phyloP scores from a whole-genome alignment of 345 rosid genomes.

The Eucalyptus dawsonii region DNA sequence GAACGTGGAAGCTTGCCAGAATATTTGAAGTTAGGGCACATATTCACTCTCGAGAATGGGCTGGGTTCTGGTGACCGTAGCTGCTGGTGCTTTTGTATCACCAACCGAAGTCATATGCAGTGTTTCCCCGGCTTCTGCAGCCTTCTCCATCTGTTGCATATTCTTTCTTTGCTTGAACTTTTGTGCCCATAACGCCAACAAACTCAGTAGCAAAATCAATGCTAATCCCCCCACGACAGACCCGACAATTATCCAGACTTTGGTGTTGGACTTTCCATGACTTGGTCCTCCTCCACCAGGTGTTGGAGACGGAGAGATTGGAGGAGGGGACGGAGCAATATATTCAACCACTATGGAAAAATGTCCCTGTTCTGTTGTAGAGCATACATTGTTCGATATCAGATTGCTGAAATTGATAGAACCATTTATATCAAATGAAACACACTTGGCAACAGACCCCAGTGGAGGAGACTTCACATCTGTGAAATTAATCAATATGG shows the following conservation, averaged over 20 bases:
- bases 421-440: constrained; percentile 58
- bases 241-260: constrained; percentile 61
- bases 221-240: constrained; percentile 69
- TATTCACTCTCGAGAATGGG: constrained; percentile 86
- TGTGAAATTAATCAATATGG: constrained; percentile 52
- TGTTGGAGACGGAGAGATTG: constrained; percentile 4
- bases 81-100: constrained; percentile 77
- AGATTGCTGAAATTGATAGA: constrained; percentile 38
- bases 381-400: constrained; percentile 40
- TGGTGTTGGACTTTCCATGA: constrained; percentile 2
- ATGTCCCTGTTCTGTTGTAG: constrained; percentile 58
- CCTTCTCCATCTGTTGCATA: constrained; percentile 84
- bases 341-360: constrained; percentile 75
- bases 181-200: constrained; percentile 37
- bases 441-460: constrained; percentile 59
- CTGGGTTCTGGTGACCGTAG: constrained; percentile 73
- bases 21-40: constrained; percentile 25
- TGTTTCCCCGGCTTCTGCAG: constrained; percentile 86
- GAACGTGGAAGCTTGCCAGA: not conserved
- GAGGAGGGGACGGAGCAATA: constrained; percentile 30
- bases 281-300: not conserved
- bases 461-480: constrained; percentile 28
- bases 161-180: constrained; percentile 49
- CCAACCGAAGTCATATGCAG: constrained; percentile 72
- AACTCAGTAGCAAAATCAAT: constrained; percentile 30